Base-by-base conservation (phyloP, 2,329 filamentous ascomycete species). In the Paracorniculantispora psalliotae region DNA sequence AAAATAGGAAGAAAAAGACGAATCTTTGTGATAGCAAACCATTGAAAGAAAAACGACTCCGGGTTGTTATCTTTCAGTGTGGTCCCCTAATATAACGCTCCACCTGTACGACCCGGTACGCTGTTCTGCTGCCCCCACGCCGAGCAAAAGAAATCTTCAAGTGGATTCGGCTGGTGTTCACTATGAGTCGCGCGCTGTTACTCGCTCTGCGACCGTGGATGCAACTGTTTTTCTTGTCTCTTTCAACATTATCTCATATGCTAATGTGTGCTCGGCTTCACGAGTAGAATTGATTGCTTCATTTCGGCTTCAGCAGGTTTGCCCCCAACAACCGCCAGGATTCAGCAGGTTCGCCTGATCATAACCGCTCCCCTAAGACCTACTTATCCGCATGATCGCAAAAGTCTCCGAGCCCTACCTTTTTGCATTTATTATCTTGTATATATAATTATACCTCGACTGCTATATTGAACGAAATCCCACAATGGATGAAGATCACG, bases 401-500 rank as follows among this genome's bases (percentile, higher is more conserved):
- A 33, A 33, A 33, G 30, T 7, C 6, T 33, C 30, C 30, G 12
- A 33, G 12, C 6, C 15, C 19, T 12, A 33, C 15, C 19, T 12
- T 4, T 35, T 25, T 13, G 13, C 25, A 13, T 28, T 28, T 9
- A 37, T n/a, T 33, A 41, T 28, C 13, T 17, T 49, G 5, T 52
- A 53, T 19, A 53, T 17, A n/a, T 19, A 19, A 4, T 9, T 19
- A 23, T 25, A 41, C 23, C 7, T 7, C 12, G 12, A 6, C 30
- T 12, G 12, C 12, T 33, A 7, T 33, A 7, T 33, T 33, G 6
- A 12, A 33, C 6, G 6, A 6, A 7, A 25, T 15, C 37, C 52
- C 58, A 65, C 57, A 59, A 84, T 84, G 82, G 81, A 85, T 63
- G 81, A 85, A 66, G 79, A 83, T 62, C 78, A 82, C 57, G 78